These are phyloP conservation scores for Sonneratia alba DNA, from an alignment of 345 rosid species.

Conservation along the genomic window DNA sequence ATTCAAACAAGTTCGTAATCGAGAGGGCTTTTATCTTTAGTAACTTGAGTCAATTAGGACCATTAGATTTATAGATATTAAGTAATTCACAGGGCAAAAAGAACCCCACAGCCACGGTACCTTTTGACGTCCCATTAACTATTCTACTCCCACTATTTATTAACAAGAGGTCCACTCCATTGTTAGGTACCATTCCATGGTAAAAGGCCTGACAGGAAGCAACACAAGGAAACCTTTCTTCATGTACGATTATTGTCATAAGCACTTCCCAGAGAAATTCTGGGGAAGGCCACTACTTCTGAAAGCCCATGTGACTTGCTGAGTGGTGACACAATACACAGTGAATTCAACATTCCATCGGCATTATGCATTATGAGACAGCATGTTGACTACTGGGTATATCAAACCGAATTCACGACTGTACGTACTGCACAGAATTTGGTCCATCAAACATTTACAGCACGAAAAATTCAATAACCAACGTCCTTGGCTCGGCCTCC, in stretches of 20 bases:
- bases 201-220: neutral
- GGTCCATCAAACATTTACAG: too few relatives aligned
- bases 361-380: neutral
- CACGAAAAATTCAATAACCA: too few relatives aligned
- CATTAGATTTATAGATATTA: too few relatives aligned
- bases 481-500: too few relatives aligned
- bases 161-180: slow-evolving; percentile 4
- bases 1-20: too few relatives aligned
- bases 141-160: neutral
- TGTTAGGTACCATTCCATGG: slow-evolving; percentile 13
- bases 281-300: neutral
- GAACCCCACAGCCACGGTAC: too few relatives aligned
- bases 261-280: slow-evolving; percentile 8
- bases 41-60: too few relatives aligned
- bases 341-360: neutral
- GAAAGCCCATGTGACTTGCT: slow-evolving; percentile 3
- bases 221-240: neutral
- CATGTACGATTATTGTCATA: neutral
- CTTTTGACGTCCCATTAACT: neutral
- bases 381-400: too few relatives aligned
- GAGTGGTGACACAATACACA: neutral
- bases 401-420: too few relatives aligned
- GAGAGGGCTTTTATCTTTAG: too few relatives aligned
- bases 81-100: too few relatives aligned
- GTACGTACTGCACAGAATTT: too few relatives aligned